Base-by-base conservation (phyloP, 768 basidiomycete species). In the Boletus rubropictus region DNA sequence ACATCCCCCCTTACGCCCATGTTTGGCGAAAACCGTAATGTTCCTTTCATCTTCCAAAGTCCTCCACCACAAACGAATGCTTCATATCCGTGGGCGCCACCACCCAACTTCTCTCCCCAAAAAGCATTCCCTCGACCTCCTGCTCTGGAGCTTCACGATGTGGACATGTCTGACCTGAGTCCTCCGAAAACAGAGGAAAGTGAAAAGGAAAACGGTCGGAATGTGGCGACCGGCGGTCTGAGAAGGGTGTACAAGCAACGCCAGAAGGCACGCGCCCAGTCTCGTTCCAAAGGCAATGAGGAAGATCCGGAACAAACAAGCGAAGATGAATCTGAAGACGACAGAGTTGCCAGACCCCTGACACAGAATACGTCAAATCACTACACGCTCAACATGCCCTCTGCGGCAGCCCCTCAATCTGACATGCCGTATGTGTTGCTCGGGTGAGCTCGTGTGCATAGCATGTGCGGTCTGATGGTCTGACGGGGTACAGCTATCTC, bases 361-460 rank as follows among this genome's bases (percentile, higher is more conserved):
- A 72, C 76, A 21, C 76, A 72, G 50, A 82, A 74, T 50, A 86
- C 77, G 29, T 81, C 83, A 39, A 82, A 88, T 60, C 87, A 89
- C 58, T 91, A 89, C 64, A 90, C 89, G 3, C 74, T 91, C 49
- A 89, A 91, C 67, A 73, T 91, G 70, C 77, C 89, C 15, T 74
- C 82, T 21, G 74, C 78, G 15, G 66, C 79, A 21, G 61, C 72
- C 21, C 72, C 75, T 34, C 76, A 69, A 51, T 80, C 80, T 24
- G 85, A 89, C 50, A 67, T 72, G 29, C 94, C 94, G 18, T 89
- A 91, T 67, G 70, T 93, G 44, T 72, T 96, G 24, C 76, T 92
- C 40, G 92, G 93, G 92, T 93, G 55, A 61, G 84, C 25, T 21
- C 12, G 42, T 42, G 51, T 29, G 28, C 24, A 41, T 14, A 34